phyloP scores from a whole-genome alignment of 2,329 filamentous ascomycete genomes.

The Diplodia intermedia region DNA sequence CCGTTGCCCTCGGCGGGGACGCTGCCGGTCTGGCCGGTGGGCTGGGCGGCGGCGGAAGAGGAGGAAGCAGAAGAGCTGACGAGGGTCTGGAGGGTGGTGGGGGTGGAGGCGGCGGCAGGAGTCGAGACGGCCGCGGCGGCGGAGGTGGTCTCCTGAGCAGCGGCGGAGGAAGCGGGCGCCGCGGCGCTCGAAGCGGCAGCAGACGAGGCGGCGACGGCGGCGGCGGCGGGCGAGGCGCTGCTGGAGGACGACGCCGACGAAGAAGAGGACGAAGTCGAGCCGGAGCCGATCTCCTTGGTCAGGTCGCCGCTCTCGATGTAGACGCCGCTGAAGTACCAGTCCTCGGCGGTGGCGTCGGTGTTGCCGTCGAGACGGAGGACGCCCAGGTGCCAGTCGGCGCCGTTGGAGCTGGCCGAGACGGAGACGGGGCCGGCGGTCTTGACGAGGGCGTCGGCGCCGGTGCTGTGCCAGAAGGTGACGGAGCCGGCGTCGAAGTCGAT shows the following conservation, averaged over 20 bases:
- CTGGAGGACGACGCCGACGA: neutral
- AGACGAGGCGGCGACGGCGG: neutral
- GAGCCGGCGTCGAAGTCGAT: slow-evolving; percentile 70
- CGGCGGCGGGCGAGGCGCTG: slow-evolving; percentile 6
- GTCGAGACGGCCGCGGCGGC: slow-evolving; percentile 12
- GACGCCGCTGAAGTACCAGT: slow-evolving; percentile 75
- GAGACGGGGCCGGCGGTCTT: slow-evolving; percentile 67
- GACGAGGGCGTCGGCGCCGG: slow-evolving; percentile 65
- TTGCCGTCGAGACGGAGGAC: slow-evolving; percentile 68
- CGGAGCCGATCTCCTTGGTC: slow-evolving; percentile 37
- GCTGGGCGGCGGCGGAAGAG: slow-evolving; percentile 4
- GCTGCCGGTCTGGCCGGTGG: slow-evolving; percentile 27
- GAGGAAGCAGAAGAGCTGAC: neutral
- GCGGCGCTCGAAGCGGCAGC: slow-evolving; percentile 10
- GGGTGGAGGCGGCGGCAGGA: neutral
- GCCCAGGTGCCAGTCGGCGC: slow-evolving; percentile 75
- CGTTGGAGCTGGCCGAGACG: slow-evolving; percentile 69
- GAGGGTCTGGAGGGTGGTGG: slow-evolving; percentile 24
- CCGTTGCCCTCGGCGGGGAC: slow-evolving; percentile 4
- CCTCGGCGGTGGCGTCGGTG: slow-evolving; percentile 62
- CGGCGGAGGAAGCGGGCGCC: slow-evolving; percentile 5
- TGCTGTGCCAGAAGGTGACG: slow-evolving; percentile 75
- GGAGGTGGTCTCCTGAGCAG: slow-evolving; percentile 9
- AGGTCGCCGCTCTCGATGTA: slow-evolving; percentile 68
- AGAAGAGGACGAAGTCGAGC: slow-evolving; percentile 5